Evolutionary conservation across 2,329 filamentous ascomycete species (phyloP).

Genomic region (Trichophyton equinum): DNA sequence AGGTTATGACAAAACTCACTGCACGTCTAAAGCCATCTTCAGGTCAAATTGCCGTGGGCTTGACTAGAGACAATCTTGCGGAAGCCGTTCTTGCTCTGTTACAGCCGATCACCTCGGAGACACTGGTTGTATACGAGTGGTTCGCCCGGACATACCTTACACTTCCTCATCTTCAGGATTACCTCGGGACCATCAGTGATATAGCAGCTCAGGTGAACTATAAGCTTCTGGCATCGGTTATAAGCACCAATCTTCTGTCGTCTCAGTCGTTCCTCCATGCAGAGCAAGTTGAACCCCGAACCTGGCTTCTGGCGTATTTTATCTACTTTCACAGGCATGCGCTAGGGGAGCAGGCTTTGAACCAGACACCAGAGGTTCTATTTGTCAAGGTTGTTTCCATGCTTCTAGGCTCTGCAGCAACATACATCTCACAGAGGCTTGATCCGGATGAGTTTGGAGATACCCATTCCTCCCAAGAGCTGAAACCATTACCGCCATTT

Average conservation of each 20-base stretch:
- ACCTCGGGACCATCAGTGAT: slow-evolving; percentile 27
- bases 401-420: slow-evolving; percentile 44
- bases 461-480: slow-evolving; percentile 18
- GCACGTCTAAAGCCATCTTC: slow-evolving; percentile 17
- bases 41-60: slow-evolving; percentile 7
- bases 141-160: slow-evolving; percentile 37
- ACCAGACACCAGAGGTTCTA: slow-evolving; percentile 37
- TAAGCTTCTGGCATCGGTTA: slow-evolving; percentile 33
- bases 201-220: slow-evolving; percentile 41
- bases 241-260: slow-evolving; percentile 23
- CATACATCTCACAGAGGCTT: slow-evolving; percentile 40
- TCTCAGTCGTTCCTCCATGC: slow-evolving; percentile 18
- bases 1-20: slow-evolving; percentile 28
- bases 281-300: slow-evolving; percentile 30
- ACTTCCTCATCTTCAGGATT: slow-evolving; percentile 28
- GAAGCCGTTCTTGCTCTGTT: slow-evolving; percentile 31
- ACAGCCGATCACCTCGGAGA: slow-evolving; percentile 32
- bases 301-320: slow-evolving; percentile 48
- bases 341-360: slow-evolving; percentile 25
- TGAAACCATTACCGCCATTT: slow-evolving; percentile 36
- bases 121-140: slow-evolving; percentile 34
- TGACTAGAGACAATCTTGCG: slow-evolving; percentile 21
- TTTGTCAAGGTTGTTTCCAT: slow-evolving; percentile 46
- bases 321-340: slow-evolving; percentile 45
- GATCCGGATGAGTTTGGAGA: slow-evolving; percentile 30